Evolutionary conservation across 306 rosid species (phyloP).

Genomic region (Gastrolobium villosum): DNA sequence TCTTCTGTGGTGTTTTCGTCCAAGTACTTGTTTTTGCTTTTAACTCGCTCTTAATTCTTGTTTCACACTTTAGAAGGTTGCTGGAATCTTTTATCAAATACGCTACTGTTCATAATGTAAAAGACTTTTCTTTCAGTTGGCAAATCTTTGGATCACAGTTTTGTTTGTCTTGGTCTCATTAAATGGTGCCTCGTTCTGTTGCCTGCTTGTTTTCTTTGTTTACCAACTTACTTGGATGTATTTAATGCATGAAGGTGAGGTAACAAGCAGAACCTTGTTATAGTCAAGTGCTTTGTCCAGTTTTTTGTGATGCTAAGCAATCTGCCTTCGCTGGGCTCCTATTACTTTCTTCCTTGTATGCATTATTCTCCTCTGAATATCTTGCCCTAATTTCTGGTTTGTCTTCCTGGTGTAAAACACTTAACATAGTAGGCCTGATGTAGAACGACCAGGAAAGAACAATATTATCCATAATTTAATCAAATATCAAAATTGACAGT

Average conservation of each 20-base stretch:
- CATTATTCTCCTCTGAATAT: not conserved
- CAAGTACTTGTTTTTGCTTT: not conserved
- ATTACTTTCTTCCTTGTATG: not conserved
- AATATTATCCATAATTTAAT: not conserved
- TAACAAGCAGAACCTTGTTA: slow-evolving; percentile 17
- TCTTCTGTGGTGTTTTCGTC: not conserved
- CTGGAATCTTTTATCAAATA: no score
- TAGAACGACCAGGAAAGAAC: no score
- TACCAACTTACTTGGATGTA: not conserved
- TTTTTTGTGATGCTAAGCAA: not conserved
- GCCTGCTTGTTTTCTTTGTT: not conserved
- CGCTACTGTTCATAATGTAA: not conserved
- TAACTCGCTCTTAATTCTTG: not conserved
- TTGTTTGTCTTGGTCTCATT: not conserved
- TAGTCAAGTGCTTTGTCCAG: not conserved
- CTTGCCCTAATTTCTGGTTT: not conserved
- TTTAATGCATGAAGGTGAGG: slow-evolving; percentile 19
- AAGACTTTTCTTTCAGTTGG: not conserved
- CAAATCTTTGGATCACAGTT: not conserved
- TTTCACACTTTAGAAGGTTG: not conserved
- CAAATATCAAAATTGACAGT: not conserved
- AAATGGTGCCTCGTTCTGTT: not conserved
- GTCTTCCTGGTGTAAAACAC: not conserved
- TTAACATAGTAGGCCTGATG: not conserved
- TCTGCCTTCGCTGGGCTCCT: not conserved